Percentiles rank a stretch among this genome's conserved stretches.
Conservation (phyloP, 257 asterid genomes). For the Solanum habrochaites region DNA sequence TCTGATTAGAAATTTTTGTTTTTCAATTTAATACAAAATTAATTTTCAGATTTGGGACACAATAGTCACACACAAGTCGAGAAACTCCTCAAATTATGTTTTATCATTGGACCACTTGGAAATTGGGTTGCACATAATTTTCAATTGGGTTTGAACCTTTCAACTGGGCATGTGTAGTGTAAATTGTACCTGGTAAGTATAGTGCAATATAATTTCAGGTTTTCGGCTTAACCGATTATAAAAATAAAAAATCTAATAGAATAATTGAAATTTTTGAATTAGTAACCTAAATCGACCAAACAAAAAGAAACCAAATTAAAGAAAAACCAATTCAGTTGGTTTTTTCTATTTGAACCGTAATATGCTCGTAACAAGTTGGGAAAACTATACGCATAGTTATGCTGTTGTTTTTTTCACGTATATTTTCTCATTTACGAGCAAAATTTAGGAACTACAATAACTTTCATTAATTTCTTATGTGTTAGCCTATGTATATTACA, state of each 20-base stretch:
- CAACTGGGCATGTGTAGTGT: neutral
- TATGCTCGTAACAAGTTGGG: neutral
- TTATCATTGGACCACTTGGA: neutral
- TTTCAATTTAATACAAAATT: too few relatives aligned
- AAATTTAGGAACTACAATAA: too few relatives aligned
- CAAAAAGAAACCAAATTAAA: too few relatives aligned
- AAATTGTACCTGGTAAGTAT: neutral
- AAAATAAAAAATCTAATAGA: fast-evolving
- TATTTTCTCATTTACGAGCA: too few relatives aligned
- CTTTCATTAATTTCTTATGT: too few relatives aligned
- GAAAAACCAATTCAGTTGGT: neutral
- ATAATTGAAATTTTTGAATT: too few relatives aligned
- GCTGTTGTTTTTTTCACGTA: too few relatives aligned
- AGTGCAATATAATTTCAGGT: neutral
- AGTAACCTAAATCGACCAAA: neutral
- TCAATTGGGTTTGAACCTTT: neutral
- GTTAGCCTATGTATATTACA: too few relatives aligned
- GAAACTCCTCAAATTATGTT: neutral
- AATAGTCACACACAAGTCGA: neutral
- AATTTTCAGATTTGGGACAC: neutral
- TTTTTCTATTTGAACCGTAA: neutral
- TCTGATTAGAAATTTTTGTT: too few relatives aligned
- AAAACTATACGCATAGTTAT: too few relatives aligned
- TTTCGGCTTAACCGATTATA: neutral
- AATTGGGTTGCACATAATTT: neutral